Percentiles rank a stretch among this genome's conserved stretches.
phyloP scores from a whole-genome alignment of 345 rosid genomes.

The Citrus maxima region DNA sequence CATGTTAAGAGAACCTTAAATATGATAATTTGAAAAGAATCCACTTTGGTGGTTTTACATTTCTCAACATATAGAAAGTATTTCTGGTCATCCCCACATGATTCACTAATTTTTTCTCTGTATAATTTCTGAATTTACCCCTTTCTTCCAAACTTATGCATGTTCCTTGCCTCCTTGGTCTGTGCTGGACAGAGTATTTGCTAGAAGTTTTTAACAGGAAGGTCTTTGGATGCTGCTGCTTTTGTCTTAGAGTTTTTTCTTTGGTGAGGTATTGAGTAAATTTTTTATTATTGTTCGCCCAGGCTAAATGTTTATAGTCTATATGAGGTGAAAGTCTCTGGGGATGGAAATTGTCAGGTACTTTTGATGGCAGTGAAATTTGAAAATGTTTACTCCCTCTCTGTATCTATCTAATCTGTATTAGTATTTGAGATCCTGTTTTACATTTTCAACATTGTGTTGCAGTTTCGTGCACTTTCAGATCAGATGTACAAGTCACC shows the following conservation, averaged over 20 bases:
- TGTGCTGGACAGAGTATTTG: neutral
- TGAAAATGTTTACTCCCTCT: slow-evolving; percentile 13
- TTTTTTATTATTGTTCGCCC: slow-evolving; percentile 17
- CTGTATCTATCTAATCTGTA: neutral
- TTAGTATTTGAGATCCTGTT: neutral
- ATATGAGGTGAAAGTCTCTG: slow-evolving; percentile 83
- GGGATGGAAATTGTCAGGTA: slow-evolving; percentile 99
- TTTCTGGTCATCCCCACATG: neutral
- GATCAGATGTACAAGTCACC: slow-evolving; percentile 86
- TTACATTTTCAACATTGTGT: neutral
- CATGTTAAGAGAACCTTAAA: too few species aligned
- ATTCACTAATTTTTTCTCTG: neutral
- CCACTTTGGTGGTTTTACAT: neutral
- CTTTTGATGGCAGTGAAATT: neutral
- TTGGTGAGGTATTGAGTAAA: slow-evolving; percentile 3
- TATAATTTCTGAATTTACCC: neutral
- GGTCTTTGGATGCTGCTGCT: neutral
- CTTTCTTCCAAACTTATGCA: neutral
- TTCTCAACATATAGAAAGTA: neutral
- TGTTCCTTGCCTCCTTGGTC: neutral
- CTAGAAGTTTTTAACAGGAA: neutral
- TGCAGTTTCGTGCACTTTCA: slow-evolving; percentile 93
- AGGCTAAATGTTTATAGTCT: slow-evolving; percentile 79
- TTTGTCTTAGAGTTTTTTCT: neutral
- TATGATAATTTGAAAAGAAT: too few species aligned